Evolutionary conservation across 306 rosid species (phyloP).

Genomic region (Acacia acuminata): DNA sequence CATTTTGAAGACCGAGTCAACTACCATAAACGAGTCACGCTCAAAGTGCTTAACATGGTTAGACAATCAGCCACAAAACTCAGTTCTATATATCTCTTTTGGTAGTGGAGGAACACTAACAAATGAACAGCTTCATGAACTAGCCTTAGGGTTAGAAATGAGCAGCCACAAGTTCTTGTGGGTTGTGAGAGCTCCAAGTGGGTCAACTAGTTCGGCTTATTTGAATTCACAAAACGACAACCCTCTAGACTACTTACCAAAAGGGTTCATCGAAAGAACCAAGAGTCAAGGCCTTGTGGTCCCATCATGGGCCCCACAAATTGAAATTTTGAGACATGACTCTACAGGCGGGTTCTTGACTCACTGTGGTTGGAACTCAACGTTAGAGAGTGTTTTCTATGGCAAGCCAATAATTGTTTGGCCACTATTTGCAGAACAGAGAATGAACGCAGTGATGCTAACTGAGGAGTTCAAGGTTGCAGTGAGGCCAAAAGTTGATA

Average conservation of each 20-base stretch:
- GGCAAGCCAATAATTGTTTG: background rate
- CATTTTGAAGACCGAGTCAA: conserved; percentile 17
- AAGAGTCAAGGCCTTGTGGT: background rate
- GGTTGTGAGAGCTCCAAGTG: background rate
- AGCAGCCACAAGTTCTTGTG: background rate
- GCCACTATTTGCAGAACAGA: too few species aligned
- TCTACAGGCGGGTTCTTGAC: background rate
- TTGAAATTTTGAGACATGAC: background rate
- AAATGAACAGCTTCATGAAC: background rate
- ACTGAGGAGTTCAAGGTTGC: too few species aligned
- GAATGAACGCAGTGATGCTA: too few species aligned
- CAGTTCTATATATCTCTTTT: conserved; percentile 27
- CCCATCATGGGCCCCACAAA: conserved; percentile 16
- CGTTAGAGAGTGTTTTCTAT: background rate
- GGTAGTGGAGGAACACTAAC: background rate
- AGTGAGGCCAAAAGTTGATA: too few species aligned
- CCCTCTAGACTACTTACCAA: background rate
- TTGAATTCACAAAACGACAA: background rate
- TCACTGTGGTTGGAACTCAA: background rate
- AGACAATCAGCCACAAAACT: conserved; percentile 25
- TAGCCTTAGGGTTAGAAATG: background rate
- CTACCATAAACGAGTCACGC: background rate
- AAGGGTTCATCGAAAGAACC: background rate
- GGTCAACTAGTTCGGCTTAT: background rate
- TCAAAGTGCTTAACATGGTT: conserved; percentile 29